Evolutionary conservation across 495 filamentous ascomycete genomes (phyloP).

Genomic region (Terfezia claveryi): DNA sequence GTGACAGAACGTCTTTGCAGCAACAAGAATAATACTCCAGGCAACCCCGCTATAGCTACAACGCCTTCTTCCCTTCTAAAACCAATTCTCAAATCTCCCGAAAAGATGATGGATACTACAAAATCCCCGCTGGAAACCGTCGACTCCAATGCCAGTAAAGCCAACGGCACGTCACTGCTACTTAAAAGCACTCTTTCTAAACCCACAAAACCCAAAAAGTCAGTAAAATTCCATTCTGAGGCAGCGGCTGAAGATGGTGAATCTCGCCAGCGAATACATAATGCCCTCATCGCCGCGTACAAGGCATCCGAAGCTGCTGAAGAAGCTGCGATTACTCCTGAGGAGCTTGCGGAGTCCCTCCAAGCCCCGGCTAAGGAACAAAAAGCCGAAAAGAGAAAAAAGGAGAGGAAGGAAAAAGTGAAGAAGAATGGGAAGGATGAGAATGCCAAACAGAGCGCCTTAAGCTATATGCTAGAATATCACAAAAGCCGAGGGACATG

Average conservation of each 20-base stretch:
- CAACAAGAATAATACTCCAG: neutral
- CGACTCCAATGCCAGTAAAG: neutral
- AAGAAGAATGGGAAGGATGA: neutral
- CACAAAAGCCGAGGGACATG: slow-evolving; percentile 8
- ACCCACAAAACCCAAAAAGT: neutral
- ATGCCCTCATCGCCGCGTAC: neutral
- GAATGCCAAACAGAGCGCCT: neutral
- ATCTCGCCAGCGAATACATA: neutral
- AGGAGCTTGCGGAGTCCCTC: neutral
- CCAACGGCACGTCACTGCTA: neutral
- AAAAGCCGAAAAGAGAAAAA: slow-evolving; percentile 1
- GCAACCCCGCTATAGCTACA: too few relatives aligned
- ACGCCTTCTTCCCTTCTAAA: neutral
- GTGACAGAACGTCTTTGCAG: neutral
- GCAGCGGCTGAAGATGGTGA: neutral
- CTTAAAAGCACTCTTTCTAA: neutral
- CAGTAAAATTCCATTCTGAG: neutral
- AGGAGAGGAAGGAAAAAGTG: neutral
- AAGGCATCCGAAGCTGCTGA: neutral
- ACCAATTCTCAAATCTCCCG: neutral
- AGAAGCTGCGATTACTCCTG: neutral
- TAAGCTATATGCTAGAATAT: slow-evolving; percentile 11
- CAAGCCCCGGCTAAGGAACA: neutral
- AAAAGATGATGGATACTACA: neutral
- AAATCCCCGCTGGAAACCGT: neutral